Conservation (phyloP, 768 basidiomycete species). For the Cubamyces sp. region DNA sequence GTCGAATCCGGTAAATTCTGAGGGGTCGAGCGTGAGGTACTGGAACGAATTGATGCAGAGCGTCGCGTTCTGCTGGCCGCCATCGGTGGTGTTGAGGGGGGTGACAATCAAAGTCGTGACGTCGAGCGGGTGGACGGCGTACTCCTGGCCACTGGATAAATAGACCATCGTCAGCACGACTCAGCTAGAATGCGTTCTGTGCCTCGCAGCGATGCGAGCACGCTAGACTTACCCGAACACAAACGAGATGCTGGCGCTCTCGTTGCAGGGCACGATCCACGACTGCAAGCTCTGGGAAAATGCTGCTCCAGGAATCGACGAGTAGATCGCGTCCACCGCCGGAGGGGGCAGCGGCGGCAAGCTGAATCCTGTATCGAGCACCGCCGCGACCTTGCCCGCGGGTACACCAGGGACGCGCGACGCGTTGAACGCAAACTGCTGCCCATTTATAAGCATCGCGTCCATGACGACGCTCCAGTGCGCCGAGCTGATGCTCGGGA, state of each 20-base stretch:
- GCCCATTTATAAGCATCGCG: slow-evolving; percentile 53
- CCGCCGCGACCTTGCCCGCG: slow-evolving; percentile 31
- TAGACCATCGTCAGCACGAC: no score
- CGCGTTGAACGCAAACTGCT: slow-evolving; percentile 50
- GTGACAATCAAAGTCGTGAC: slow-evolving; percentile 33
- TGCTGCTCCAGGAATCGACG: slow-evolving; percentile 34
- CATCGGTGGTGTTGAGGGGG: slow-evolving; percentile 3
- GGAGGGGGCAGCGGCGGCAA: slow-evolving; percentile 32
- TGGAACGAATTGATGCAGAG: slow-evolving; percentile 38
- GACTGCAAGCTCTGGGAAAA: slow-evolving; percentile 27
- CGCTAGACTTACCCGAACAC: slow-evolving; percentile 32
- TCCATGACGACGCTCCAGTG: slow-evolving; percentile 39
- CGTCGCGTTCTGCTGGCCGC: slow-evolving; percentile 23
- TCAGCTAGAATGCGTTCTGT: no score
- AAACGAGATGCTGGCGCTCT: slow-evolving; percentile 33
- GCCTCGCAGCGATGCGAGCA: neutral
- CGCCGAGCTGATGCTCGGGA: slow-evolving; percentile 43
- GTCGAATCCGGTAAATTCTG: slow-evolving; percentile 29
- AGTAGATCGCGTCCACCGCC: slow-evolving; percentile 37
- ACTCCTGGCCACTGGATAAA: slow-evolving; percentile 42
- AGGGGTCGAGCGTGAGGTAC: slow-evolving; percentile 26
- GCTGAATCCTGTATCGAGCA: slow-evolving; percentile 37
- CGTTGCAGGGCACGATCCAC: slow-evolving; percentile 38
- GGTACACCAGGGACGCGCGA: slow-evolving; percentile 27
- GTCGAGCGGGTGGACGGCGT: slow-evolving; percentile 42